Conservation (phyloP, 2,329 filamentous ascomycete species). For the Talaromyces sp. region DNA sequence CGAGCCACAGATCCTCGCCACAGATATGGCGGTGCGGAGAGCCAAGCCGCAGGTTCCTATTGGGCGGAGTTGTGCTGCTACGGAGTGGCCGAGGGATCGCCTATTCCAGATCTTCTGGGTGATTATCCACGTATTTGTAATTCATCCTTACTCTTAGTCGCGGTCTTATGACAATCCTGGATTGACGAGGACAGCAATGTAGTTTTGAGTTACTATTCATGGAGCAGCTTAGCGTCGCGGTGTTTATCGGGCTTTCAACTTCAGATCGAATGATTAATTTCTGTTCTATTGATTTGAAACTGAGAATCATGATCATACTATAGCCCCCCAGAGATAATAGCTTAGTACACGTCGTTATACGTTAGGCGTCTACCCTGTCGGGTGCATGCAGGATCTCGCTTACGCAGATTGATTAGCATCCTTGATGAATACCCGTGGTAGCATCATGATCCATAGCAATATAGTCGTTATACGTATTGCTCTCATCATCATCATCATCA, state of each 20-base stretch:
- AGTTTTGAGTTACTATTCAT: not conserved
- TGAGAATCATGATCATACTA: not conserved
- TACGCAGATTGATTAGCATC: not conserved
- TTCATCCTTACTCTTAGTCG: not conserved
- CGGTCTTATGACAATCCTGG: not conserved
- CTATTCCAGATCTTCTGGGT: not conserved
- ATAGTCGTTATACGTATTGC: too few relatives aligned
- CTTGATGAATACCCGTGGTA: not conserved
- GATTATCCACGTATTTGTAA: not conserved
- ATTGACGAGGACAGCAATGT: not conserved
- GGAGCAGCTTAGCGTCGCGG: not conserved
- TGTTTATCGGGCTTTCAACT: not conserved
- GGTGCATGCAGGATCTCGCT: not conserved
- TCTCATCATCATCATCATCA: not conserved
- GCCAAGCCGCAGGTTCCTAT: not conserved
- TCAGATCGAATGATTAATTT: not conserved
- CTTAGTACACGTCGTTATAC: not conserved
- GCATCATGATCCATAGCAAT: not conserved
- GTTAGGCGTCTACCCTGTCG: not conserved
- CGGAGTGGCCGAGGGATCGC: conserved; percentile 18
- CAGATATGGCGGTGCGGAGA: conserved; percentile 17
- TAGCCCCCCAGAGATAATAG: not conserved
- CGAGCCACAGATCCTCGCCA: conserved; percentile 18
- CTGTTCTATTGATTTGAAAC: not conserved
- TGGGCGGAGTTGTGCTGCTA: not conserved